phyloP scores from a whole-genome alignment of 768 basidiomycete species.

The Fistulinella prunicolor region DNA sequence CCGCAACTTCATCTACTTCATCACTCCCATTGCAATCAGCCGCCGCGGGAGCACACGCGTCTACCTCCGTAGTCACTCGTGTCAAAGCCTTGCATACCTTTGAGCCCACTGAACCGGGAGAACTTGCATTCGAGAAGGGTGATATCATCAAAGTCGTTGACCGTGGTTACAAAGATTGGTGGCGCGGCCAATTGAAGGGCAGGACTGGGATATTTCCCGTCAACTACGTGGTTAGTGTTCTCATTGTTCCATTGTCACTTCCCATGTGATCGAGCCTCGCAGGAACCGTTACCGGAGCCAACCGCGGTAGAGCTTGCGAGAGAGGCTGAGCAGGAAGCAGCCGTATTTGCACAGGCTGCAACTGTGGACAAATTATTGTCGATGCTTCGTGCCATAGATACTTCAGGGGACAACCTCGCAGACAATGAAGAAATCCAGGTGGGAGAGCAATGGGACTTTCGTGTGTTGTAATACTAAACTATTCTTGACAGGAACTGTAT shows the following conservation, averaged over 20 bases:
- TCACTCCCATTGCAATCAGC: slow-evolving; percentile 24
- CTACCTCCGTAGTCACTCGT: slow-evolving; percentile 59
- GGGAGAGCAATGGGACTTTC: slow-evolving; percentile 11
- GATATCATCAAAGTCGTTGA: slow-evolving; percentile 95
- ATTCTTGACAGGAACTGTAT: slow-evolving; percentile 70
- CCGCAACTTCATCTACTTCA: slow-evolving; percentile 27
- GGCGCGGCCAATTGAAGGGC: slow-evolving; percentile 88
- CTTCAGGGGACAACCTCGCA: slow-evolving; percentile 76
- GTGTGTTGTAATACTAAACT: slow-evolving; percentile 6
- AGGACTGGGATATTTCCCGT: slow-evolving; percentile 95
- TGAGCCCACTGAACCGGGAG: slow-evolving; percentile 82
- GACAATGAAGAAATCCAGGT: slow-evolving; percentile 92
- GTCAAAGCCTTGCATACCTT: slow-evolving; percentile 90
- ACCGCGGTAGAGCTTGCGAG: slow-evolving; percentile 69
- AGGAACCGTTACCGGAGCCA: slow-evolving; percentile 87
- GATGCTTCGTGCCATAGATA: slow-evolving; percentile 72
- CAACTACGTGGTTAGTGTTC: slow-evolving; percentile 82
- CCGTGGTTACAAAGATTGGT: slow-evolving; percentile 94
- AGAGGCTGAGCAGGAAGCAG: slow-evolving; percentile 85
- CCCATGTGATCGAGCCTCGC: slow-evolving; percentile 1
- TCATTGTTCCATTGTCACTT: not conserved
- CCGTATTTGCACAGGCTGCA: slow-evolving; percentile 82
- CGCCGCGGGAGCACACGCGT: slow-evolving; percentile 12
- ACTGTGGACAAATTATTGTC: slow-evolving; percentile 78
- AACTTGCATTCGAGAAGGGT: slow-evolving; percentile 87